Evolutionary conservation across 129 eudicot genomes (phyloP).

Genomic region (Pulicaria dysenterica): DNA sequence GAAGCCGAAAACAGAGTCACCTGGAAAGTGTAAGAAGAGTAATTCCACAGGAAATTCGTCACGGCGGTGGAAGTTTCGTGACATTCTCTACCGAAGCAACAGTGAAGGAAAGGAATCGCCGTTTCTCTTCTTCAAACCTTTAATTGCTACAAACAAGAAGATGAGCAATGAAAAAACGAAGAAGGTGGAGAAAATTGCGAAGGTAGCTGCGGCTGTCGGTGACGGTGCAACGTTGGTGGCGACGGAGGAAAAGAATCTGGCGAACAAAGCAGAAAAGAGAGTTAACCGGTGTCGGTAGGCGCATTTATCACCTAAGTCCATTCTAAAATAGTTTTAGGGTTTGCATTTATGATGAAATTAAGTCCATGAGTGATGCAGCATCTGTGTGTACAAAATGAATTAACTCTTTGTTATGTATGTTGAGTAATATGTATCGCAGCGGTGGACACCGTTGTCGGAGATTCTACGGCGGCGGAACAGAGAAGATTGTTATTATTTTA

Average conservation of each 20-base stretch:
- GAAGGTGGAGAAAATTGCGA: constrained; percentile 22
- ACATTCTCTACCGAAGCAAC: constrained; percentile 51
- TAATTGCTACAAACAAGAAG: constrained; percentile 20
- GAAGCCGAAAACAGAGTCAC: constrained; percentile 45
- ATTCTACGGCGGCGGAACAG: constrained; percentile 10
- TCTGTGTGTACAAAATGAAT: constrained; percentile 23
- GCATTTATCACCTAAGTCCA: constrained; percentile 49
- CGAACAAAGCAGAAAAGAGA: constrained; percentile 26
- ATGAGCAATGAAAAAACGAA: constrained; percentile 18
- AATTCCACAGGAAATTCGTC: constrained; percentile 61
- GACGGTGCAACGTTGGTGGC: constrained; percentile 12
- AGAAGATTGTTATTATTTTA: not conserved
- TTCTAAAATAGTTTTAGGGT: constrained; percentile 30
- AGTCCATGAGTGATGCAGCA: constrained; percentile 16
- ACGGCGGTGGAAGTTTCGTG: constrained; percentile 62
- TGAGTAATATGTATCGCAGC: constrained; percentile 10
- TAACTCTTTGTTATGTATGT: constrained; percentile 1
- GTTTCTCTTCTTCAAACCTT: constrained; percentile 30
- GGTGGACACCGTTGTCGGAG: constrained; percentile 14
- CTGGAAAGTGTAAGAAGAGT: constrained; percentile 53
- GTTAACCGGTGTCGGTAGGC: constrained; percentile 36
- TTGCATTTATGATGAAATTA: constrained; percentile 13
- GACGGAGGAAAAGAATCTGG: constrained; percentile 2
- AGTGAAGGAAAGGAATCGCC: constrained; percentile 54
- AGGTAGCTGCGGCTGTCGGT: not conserved